Percentiles rank a stretch among this genome's conserved stretches.
Conservation (phyloP, 148 eudicot genomes). For the Rhododendron griersonianum region DNA sequence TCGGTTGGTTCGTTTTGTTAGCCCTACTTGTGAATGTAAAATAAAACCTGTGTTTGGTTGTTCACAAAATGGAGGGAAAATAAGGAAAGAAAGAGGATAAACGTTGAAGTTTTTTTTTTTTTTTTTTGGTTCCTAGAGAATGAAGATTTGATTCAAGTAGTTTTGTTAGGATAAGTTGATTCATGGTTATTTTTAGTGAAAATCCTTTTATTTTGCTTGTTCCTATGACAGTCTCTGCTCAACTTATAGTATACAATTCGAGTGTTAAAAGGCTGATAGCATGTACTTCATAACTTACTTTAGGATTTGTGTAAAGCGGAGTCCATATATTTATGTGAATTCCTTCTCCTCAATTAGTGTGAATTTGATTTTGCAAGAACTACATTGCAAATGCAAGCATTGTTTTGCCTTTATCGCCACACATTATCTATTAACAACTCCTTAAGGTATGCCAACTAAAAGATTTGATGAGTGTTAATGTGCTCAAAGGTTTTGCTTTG, state of each 20-base stretch:
- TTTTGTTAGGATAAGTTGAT: not conserved
- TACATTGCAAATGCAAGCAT: not conserved
- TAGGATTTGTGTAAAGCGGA: not conserved
- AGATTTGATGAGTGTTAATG: not conserved
- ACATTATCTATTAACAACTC: not conserved
- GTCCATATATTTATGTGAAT: not conserved
- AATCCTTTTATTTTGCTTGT: not conserved
- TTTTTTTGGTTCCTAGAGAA: not conserved
- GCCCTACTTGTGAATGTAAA: not conserved
- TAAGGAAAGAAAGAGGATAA: not conserved
- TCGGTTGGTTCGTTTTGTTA: not conserved
- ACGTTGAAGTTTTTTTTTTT: not conserved
- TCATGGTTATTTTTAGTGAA: not conserved
- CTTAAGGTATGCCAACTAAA: not conserved
- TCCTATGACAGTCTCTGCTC: no score
- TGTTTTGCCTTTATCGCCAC: not conserved
- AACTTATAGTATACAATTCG: not conserved
- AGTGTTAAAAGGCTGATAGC: not conserved
- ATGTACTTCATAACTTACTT: not conserved
- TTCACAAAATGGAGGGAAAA: not conserved
- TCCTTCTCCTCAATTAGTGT: not conserved
- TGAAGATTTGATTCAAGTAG: not conserved
- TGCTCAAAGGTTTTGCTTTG: not conserved
- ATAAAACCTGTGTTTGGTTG: not conserved
- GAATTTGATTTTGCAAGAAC: not conserved